Base-by-base conservation (phyloP, 352 stramenopile species). In the Globisporangium mamillatum region DNA sequence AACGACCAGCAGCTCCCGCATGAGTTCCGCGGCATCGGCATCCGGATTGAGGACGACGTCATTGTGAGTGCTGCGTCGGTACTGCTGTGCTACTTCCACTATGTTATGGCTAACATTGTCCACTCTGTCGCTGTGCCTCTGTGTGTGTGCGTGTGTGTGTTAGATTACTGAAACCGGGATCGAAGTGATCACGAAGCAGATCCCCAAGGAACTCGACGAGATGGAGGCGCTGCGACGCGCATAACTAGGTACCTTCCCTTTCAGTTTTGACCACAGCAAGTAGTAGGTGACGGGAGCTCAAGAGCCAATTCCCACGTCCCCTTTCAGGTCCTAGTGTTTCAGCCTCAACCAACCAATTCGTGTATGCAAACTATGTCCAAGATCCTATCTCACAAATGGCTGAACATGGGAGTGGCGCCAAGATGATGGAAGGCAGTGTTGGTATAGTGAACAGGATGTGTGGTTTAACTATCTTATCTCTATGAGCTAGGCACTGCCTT, bases 1-100 rank as follows among this genome's bases (percentile, higher is more conserved):
- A 80, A 82, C 41, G 87, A 95, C 67, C 57, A 73, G 38, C 79
- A 79, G 50, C 38, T 95, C 9, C 87, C 87, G 14, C 67, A 76
- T 20, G 85, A 93, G 53, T 92, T 93, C 75, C 85, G 87, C 68
- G 87, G 87, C 44, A 90, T 95, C 22, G 87, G 87, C 52, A 92
- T 95, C 68, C 87, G 87, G 38, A 95, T 95, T 59, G 87, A 95
- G 76, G 87, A 95, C 69, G 87, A 95, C 60, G 80, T 95, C 64
- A 79, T 93, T 61, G 87, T 95, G 78, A 53, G 84, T 77, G 1
- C 34, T 29, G n/a, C 41, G 5, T 58, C 7, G 9, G 18, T 32
- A 24, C 29, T 24, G 50, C 50, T 18, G 8, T 5, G 4, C 3
- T 55, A 6, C 3, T 18, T 57, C 24, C 24, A 9, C 27, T 34